phyloP scores from a whole-genome alignment of 306 rosid species.

The Purshia tridentata region DNA sequence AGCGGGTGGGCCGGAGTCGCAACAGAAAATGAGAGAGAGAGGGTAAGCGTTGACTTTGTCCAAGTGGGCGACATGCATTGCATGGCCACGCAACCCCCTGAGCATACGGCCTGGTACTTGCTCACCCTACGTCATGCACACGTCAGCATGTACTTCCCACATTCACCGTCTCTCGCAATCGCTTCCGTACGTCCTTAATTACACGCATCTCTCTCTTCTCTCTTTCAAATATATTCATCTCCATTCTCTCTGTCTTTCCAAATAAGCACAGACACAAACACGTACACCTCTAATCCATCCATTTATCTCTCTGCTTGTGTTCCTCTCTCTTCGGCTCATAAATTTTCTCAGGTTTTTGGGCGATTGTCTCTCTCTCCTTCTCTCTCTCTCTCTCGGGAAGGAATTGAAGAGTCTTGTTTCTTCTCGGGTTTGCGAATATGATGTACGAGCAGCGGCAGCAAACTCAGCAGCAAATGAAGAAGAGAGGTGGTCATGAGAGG shows the following conservation, averaged over 20 bases:
- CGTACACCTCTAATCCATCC: neutral
- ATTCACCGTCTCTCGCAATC: constrained; percentile 17
- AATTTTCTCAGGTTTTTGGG: neutral
- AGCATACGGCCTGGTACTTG: constrained; percentile 48
- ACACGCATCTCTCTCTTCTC: neutral
- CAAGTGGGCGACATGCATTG: constrained; percentile 13
- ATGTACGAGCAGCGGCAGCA: constrained; percentile 45
- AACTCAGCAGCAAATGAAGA: constrained; percentile 16
- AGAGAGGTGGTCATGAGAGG: constrained; percentile 18
- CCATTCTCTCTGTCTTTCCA: neutral
- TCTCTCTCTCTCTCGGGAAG: neutral
- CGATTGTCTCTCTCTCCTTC: neutral
- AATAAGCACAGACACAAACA: constrained; percentile 11
- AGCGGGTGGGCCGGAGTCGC: constrained; percentile 19
- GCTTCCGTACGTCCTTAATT: constrained; percentile 15
- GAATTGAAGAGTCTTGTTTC: neutral
- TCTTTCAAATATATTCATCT: neutral
- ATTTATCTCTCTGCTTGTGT: neutral
- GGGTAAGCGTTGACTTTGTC: constrained; percentile 40
- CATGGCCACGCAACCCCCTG: constrained; percentile 35
- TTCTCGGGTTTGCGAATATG: constrained; percentile 29
- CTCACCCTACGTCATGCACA: constrained; percentile 24
- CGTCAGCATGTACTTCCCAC: constrained; percentile 19
- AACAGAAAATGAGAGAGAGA: no score
- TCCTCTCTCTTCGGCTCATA: neutral